Evolutionary conservation across 1,139 yeast species (phyloP).

Genomic region (Suhomyces chickasaworum): DNA sequence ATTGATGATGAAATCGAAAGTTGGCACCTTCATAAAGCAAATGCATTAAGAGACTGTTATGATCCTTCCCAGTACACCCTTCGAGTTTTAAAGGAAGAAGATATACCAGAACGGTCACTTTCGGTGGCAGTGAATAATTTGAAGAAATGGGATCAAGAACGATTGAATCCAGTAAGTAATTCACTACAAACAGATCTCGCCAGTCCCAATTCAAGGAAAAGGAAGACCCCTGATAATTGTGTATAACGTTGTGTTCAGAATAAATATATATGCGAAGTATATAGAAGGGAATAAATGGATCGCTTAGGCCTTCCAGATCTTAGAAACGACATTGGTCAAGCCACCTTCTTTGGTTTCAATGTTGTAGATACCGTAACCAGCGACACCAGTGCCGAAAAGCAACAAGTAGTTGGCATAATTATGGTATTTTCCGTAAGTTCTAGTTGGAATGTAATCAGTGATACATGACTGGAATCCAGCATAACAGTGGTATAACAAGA

Average conservation of each 20-base stretch:
- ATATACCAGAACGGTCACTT: slow-evolving; percentile 25
- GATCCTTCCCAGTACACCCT: slow-evolving; percentile 25
- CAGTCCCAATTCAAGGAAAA: slow-evolving; percentile 12
- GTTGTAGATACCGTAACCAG: slow-evolving; percentile 67
- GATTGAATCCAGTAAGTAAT: slow-evolving; percentile 18
- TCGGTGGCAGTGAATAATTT: slow-evolving; percentile 20
- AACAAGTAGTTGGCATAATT: slow-evolving; percentile 62
- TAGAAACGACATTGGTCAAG: slow-evolving; percentile 35
- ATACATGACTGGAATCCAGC: slow-evolving; percentile 79
- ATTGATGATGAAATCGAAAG: slow-evolving; percentile 30
- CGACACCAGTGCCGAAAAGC: slow-evolving; percentile 61
- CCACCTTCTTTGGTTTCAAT: slow-evolving; percentile 64
- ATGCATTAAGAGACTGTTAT: slow-evolving; percentile 34
- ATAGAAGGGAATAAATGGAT: neutral
- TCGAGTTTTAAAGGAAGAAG: slow-evolving; percentile 26
- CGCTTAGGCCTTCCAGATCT: slow-evolving; percentile 42
- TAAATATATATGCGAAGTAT: slow-evolving; percentile 3
- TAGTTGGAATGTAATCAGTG: slow-evolving; percentile 71
- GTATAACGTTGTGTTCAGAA: slow-evolving; percentile 3
- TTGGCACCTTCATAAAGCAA: slow-evolving; percentile 24
- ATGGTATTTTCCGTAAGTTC: slow-evolving; percentile 73
- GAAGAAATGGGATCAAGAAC: slow-evolving; percentile 26
- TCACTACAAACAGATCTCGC: slow-evolving; percentile 12
- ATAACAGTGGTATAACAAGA: slow-evolving; percentile 63
- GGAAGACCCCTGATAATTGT: slow-evolving; percentile 17